Base-by-base conservation (phyloP, 140 eudicot genomes). In the Ambrosia hybrid region DNA sequence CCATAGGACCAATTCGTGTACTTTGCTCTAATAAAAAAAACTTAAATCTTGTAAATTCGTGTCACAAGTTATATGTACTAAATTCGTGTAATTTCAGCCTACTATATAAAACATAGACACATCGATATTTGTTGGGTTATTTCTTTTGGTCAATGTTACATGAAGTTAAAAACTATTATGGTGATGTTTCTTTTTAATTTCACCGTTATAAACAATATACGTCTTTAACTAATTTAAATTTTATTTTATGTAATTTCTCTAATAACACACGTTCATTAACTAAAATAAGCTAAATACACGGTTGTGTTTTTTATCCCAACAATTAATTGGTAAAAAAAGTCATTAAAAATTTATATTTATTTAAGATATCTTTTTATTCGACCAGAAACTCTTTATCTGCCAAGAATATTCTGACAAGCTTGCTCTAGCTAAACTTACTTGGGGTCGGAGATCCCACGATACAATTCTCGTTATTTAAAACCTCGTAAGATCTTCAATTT, bases 371-470 rank as follows among this genome's bases (percentile, higher is more conserved):
- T 17, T 1, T n/a, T 65, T 26, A 26, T 60, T 37, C 2, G 3
- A 6, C 78, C 76, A 91, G 96, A 88, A 78, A 74, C 78, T 91
- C 46, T 48, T 38, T 33, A 58, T 81, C 0, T 83, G 86, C 68
- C 87, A 85, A 71, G 84, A 85, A 34, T 85, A 85, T 76, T 83
- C 88, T 1, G 80, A 80, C 75, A 85, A 80, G 73, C 85, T 85
- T 67, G 86, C 87, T 34, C 68, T 80, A 5, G 59, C 83, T 48
- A 85, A 55, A 66, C 41, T 84, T 9, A 65, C 71, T 52, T 81
- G 89, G 75, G 75, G 10, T 53, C 82, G 8, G 72, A 78, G 12
- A 71, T 72, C 58, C 83, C 87, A 9, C 75, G 83, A 76, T 76
- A 71, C 70, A 70, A 76, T 61, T 77, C 85, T 67, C 97, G 93